Evolutionary conservation across 2,329 filamentous ascomycete species (phyloP), one percentile per base, ranked within the genome.

Genomic region (Capronia americana): DNA sequence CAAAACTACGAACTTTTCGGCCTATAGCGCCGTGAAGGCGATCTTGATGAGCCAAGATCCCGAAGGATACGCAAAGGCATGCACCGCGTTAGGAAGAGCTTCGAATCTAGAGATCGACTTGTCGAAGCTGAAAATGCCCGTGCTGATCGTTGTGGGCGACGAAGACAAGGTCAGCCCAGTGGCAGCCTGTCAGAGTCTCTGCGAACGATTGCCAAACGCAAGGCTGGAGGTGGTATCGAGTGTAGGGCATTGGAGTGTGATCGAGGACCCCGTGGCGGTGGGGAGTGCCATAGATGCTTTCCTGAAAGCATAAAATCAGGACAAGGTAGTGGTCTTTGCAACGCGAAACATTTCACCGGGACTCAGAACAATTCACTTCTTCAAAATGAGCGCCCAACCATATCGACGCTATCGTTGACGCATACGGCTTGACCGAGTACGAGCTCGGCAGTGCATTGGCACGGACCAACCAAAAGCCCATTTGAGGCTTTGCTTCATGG

Each of bases 51-150:
- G 77, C 0, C 82, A 85, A 66, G 80, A 85, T 67, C 78, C 82
- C 0, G 84, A 87, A 66, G 82, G 81, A 0, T 87, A 86, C 72
- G 85, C 84, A 0, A 87, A 87, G 67, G 84, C 78, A 0, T 84
- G 82, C 53, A 76, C 76, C 30, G 84, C 84, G 2, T 75, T 86
- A 32, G 84, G 81, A 3, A 74, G 28, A 73, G 5, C 78, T 78
- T 1, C 73, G 71, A 1, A 69, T 73, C 30, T 64, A 67, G n/a
- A 58, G 8, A 34, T 58, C 82, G 30, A 78, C 23, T 69, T 82
- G 1, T 68, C 74, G 24, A 68, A 73, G 12, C 57, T 83, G 3
- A 69, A 74, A 7, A 71, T 73, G 8, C 70, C 74, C 17, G 77
- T 76, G 0, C 70, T 79, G 34, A 75, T 86, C 50, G 65, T 86